Evolutionary conservation across 768 basidiomycete genomes (phyloP), one percentile per base, ranked within the genome.

Genomic region (Boletus pseudo-olivaceus): DNA sequence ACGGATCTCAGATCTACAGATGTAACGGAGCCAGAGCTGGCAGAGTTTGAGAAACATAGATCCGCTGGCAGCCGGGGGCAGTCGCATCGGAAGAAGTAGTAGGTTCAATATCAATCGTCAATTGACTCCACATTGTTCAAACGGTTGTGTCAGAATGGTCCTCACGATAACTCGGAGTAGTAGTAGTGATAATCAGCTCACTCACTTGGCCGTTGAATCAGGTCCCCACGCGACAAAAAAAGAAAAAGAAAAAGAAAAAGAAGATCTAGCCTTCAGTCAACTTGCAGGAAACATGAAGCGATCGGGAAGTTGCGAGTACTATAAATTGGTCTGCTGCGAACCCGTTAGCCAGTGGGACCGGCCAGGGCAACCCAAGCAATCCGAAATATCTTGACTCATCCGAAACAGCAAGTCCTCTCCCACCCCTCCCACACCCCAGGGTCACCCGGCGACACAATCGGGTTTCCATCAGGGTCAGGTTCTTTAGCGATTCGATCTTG

Each of bases 1-100:
- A 47, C 51, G 53, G 54, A 71, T 70, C 68, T 68, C 9, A 71
- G 69, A 70, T 70, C 64, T 61, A 40, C 19, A 60, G 58, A 69
- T 65, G 60, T 23, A 4, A 62, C 66, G 60, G 64, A 57, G 61
- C 53, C 59, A 61, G 58, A 62, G 48, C 30, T 43, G 59, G 53
- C 57, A 62, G 54, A 55, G 54, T 64, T 60, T 61, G 66, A 72
- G 62, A 68, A 55, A 68, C 60, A 66, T 59, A 64, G 68, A 71
- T 64, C 62, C 57, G 68, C 59, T 66, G 56, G 51, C 60, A 59
- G 51, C 54, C 54, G 61, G 58, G 40, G 40, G 55, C 55, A 58
- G 55, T 64, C 33, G 35, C 14, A 20, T 56, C 65, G 65, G 66
- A 46, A 54, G 63, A 58, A 65, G 46, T 49, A 65, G 46, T 49